Percentiles rank a stretch among this genome's conserved stretches.
Conservation (phyloP, 345 rosid genomes). For the Cardamine resedifolia region DNA sequence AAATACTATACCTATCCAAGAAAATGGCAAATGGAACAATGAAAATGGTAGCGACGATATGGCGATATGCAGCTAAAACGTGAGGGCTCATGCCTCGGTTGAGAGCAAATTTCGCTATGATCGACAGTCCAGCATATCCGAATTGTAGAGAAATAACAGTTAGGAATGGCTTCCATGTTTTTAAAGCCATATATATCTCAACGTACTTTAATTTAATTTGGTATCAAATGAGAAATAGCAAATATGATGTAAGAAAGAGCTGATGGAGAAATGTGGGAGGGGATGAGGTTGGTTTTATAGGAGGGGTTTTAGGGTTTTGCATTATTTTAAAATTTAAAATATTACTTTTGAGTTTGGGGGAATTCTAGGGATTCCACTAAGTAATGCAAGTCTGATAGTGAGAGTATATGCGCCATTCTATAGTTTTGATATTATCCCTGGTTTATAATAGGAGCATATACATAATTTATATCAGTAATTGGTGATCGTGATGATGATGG, state of each 20-base stretch:
- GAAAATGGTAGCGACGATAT: slow-evolving; percentile 55
- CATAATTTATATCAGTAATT: slow-evolving; percentile 27
- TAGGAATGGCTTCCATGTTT: slow-evolving; percentile 52
- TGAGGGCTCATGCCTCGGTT: slow-evolving; percentile 69
- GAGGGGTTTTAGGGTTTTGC: not conserved
- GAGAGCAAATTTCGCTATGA: slow-evolving; percentile 52
- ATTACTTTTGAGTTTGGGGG: slow-evolving; percentile 24
- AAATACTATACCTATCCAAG: slow-evolving; percentile 55
- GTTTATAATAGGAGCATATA: slow-evolving; percentile 16
- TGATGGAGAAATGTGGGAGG: slow-evolving; percentile 38
- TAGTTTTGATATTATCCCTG: slow-evolving; percentile 5
- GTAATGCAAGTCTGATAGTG: slow-evolving; percentile 33
- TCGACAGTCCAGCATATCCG: slow-evolving; percentile 57
- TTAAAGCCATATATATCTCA: slow-evolving; percentile 26
- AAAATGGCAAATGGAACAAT: slow-evolving; percentile 76
- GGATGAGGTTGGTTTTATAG: slow-evolving; percentile 36
- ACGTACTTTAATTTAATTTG: slow-evolving; percentile 4
- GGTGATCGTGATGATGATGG: slow-evolving; percentile 36
- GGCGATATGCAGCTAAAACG: slow-evolving; percentile 70
- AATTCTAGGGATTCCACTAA: slow-evolving; percentile 39
- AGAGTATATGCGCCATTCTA: slow-evolving; percentile 31
- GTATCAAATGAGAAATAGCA: not conserved
- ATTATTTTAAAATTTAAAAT: not conserved
- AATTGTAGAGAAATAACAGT: slow-evolving; percentile 61
- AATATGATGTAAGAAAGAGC: slow-evolving; percentile 32